Base-by-base conservation (phyloP, 108 stramenopile genomes). In the Cylindrotheca fusiformis region DNA sequence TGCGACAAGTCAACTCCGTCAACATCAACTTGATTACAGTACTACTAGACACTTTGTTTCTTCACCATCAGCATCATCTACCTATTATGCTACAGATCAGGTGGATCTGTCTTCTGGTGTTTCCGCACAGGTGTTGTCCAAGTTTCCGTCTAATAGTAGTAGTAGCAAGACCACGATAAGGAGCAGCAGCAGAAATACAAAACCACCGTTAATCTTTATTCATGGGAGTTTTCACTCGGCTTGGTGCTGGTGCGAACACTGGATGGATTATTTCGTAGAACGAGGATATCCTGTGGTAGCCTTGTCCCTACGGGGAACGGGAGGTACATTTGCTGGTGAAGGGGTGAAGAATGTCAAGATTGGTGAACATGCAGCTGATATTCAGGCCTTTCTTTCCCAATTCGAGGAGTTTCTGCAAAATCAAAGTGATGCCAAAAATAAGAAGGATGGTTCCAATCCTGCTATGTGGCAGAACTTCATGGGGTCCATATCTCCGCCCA, bases 151-250 rank as follows among this genome's bases (percentile, higher is more conserved):
- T 8, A 25, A 33, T 2, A 14, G 2, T 10, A n/a, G n/a, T n/a
- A n/a, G n/a, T n/a, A n/a, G n/a, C n/a, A n/a, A n/a, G n/a, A n/a
- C n/a, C n/a, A n/a, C n/a, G n/a, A n/a, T n/a, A n/a, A 24, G 2
- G n/a, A 19, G 24, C 47, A 46, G 23, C 24, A 57, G 4, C 26
- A 4, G n/a, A n/a, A 41, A 20, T 0, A 64, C 21, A 1, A 78
- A 79, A 33, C 81, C 83, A 21, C 76, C 79, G 3, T 33, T 88
- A 14, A 12, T 88, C 5, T 84, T 85, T 60, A 30, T 89, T 18
- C 88, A 89, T 58, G 88, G 88, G 19, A 80, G 82, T 28, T 89
- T 85, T 67, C 88, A 89, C 59, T 73, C 72, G 24, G 70, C 77
- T 23, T 89, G 88, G 88, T 89, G 88, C 67, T 89, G 81, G 80